These are phyloP conservation scores for Fusarium sp. DNA, from an alignment of 2,329 filamentous ascomycete species.

Conservation along the genomic window DNA sequence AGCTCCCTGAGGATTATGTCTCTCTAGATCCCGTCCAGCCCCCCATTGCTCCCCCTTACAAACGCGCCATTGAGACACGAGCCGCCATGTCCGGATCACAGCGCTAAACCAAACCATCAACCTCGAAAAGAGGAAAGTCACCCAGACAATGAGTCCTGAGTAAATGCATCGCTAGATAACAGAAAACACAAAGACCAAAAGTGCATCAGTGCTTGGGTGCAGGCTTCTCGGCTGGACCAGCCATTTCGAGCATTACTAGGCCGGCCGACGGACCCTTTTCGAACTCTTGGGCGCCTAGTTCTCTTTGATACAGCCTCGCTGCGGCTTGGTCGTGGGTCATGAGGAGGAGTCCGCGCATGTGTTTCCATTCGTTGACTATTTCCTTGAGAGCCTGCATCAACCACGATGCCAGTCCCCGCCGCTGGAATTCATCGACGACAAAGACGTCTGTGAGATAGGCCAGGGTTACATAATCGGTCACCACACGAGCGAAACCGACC, in stretches of 20 bases:
- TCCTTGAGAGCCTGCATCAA: slow-evolving; percentile 71
- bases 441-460: slow-evolving; percentile 77
- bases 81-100: slow-evolving; percentile 51
- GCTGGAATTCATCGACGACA: slow-evolving; percentile 68
- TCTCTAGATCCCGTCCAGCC: slow-evolving; percentile 93
- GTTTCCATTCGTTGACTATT: slow-evolving; percentile 65
- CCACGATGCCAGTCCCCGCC: slow-evolving; percentile 73
- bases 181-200: slow-evolving; percentile 22
- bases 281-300: slow-evolving; percentile 59
- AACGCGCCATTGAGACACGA: slow-evolving; percentile 82
- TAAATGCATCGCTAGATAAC: slow-evolving; percentile 38
- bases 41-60: slow-evolving; percentile 95
- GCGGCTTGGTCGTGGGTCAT: slow-evolving; percentile 58
- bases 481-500: slow-evolving; percentile 62
- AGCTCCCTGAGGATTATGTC: slow-evolving; percentile 85
- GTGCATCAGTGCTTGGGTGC: slow-evolving; percentile 47
- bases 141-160: slow-evolving; percentile 18
- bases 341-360: slow-evolving; percentile 70
- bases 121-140: slow-evolving; percentile 12
- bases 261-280: slow-evolving; percentile 56
- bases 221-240: slow-evolving; percentile 52
- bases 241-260: slow-evolving; percentile 57
- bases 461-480: slow-evolving; percentile 77
- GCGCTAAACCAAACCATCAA: slow-evolving; percentile 40
- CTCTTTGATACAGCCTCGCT: slow-evolving; percentile 60